A percentile compares a stretch with the other conserved stretches of the same genome.
Evolutionary conservation across 345 rosid species (phyloP).

Genomic region (Arabis hirsuta): DNA sequence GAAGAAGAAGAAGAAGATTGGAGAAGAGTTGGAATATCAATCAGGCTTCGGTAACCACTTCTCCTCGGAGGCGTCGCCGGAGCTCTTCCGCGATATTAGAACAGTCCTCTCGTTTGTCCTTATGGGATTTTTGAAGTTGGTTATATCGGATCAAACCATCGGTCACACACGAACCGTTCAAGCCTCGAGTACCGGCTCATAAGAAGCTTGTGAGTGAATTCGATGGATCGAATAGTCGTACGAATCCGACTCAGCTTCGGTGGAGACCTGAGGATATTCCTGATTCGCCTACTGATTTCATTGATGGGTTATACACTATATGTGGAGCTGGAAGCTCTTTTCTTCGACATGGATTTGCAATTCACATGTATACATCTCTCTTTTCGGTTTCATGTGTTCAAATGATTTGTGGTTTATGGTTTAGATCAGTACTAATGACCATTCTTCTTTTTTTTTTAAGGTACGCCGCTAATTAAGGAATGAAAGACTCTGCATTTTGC

Average conservation of each 20-base stretch:
- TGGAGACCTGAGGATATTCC: constrained; percentile 89
- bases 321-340: constrained; percentile 97
- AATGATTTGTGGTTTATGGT: neutral
- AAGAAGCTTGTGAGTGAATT: constrained; percentile 81
- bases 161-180: constrained; percentile 90
- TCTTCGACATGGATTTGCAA: constrained; percentile 91
- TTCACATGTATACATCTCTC: constrained; percentile 76
- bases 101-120: constrained; percentile 87
- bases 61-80: constrained; percentile 83
- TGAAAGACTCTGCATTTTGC: constrained; percentile 87
- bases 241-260: constrained; percentile 90
- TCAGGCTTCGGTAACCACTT: constrained; percentile 76
- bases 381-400: neutral
- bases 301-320: constrained; percentile 79
- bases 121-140: constrained; percentile 58
- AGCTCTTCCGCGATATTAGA: constrained; percentile 78
- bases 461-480: constrained; percentile 85
- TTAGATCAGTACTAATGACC: neutral
- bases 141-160: constrained; percentile 94
- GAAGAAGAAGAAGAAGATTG: constrained; percentile 31
- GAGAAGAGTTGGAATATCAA: constrained; percentile 52
- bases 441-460: constrained; percentile 44
- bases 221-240: constrained; percentile 62
- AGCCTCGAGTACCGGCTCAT: constrained; percentile 67
- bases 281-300: constrained; percentile 70